Base-by-base conservation (phyloP, 179 eudicot genomes). In the Vitellaria paradoxa region DNA sequence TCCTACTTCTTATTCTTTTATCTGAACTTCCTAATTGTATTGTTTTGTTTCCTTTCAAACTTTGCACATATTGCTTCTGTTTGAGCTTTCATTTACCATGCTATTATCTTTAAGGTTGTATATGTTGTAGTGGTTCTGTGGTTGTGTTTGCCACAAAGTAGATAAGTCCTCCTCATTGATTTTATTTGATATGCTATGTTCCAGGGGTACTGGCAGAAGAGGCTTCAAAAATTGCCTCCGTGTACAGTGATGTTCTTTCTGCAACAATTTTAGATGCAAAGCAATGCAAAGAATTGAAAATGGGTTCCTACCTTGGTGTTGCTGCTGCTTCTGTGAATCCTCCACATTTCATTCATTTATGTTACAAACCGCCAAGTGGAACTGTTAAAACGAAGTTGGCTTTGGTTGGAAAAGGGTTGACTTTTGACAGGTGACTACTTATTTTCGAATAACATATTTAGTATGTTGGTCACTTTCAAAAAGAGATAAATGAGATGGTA, bases 241-340 rank as follows among this genome's bases (percentile, higher is more conserved):
- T 56, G 69, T 84, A 89, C 80, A 90, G 89, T 73, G 98, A 94
- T 84, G 98, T 94, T 74, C 30, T 94, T 73, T 74, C 96, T 60
- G 97, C 96, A 15, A 91, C 76, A 62, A 92, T 92, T 70, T 84
- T 94, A 78, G 79, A 87, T 79, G 90, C 78, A 9, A 93, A 94
- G 67, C 87, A 91, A 80, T 94, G 97, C 85, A 79, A 83, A 84
- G 94, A 92, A 79, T 84, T 94, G 81, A 90, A 88, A 82, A 94
- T 94, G 98, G 98, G 98, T 63, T 94, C 97, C 70, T 94, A 94
- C 80, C 90, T 94, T 70, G 98, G 82, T 15, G 98, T 94, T 81
- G 98, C 94, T 79, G 98, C 93, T 12, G 98, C 97, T 73, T 91
- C 96, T 24, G 89, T 91, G 23, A 94, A 94, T 82, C 93, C 94